phyloP scores from a whole-genome alignment of 148 eudicot species.

The Fallopia convolvulus region DNA sequence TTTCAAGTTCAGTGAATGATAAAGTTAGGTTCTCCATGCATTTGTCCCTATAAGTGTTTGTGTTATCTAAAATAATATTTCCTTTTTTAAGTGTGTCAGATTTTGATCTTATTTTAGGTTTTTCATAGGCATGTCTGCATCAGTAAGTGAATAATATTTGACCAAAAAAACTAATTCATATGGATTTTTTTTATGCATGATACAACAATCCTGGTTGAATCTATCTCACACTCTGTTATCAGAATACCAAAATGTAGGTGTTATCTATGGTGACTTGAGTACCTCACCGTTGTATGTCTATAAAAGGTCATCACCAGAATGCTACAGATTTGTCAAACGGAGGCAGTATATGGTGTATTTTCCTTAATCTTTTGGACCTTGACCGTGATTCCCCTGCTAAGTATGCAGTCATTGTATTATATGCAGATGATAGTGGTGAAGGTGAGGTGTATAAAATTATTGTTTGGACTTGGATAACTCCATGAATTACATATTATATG shows the following conservation, averaged over 20 bases:
- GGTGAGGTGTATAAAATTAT: slow-evolving; percentile 19
- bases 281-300: slow-evolving; percentile 47
- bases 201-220: slow-evolving; percentile 11
- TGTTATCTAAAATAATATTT: no score
- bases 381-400: slow-evolving; percentile 37
- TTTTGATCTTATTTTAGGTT: no score
- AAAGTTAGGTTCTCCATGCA: not conserved
- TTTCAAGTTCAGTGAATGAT: no score
- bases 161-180: not conserved
- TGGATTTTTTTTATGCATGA: not conserved
- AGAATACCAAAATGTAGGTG: slow-evolving; percentile 48
- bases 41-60: not conserved
- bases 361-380: slow-evolving; percentile 52
- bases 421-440: slow-evolving; percentile 51
- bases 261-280: slow-evolving; percentile 44
- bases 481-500: not conserved
- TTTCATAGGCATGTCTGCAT: not conserved
- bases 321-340: slow-evolving; percentile 26
- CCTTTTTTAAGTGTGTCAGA: no score
- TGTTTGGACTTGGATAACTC: not conserved
- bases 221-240: slow-evolving; percentile 15
- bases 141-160: not conserved
- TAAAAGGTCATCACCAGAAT: slow-evolving; percentile 26
- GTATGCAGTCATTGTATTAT: slow-evolving; percentile 31
- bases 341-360: slow-evolving; percentile 35